Base-by-base conservation (phyloP, 495 filamentous ascomycete genomes). In the Delitschia confertaspora region DNA sequence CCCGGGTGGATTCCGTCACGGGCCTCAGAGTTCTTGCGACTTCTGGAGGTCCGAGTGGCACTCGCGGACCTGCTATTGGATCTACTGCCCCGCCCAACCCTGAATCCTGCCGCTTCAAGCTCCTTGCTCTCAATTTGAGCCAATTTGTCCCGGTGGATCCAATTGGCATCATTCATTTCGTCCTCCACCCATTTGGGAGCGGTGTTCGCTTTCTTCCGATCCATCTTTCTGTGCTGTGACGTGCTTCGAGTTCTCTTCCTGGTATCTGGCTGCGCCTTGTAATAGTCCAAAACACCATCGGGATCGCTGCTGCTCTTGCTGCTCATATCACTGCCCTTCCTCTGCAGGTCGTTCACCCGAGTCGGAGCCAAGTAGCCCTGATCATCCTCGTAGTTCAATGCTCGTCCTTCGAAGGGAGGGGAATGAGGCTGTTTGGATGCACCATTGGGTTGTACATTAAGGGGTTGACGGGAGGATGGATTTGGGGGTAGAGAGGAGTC, bases 111-210 rank as follows among this genome's bases (percentile, higher is more conserved):
- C 57, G 85, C 85, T 54, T 93, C 85, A 49, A 95, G 69, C 61
- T 98, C 91, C 62, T 86, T 74, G 56, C 73, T 95, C 68, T 98
- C 91, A 53, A 98, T 98, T 58, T 77, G 74, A 23, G 86, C 88
- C 33, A 98, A 65, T 64, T 96, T 98, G 63, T 98, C 91, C 17
- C 91, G 74, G 60, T 98, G 88, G 45, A 98, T 96, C 91, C 91
- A 96, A 60, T 81, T 78, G 34, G 81, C 81, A 49, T 72, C 69
- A 27, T 83, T 79, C 21, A 70, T 41, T 27, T 56, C 51, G 4
- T 21, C 36, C 11, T 55, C 30, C 3, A 10, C 34, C 45, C 47
- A 44, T 19, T 25, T 37, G 0, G 43, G 17, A 6, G 37, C 38
- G 4, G 23, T 17, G 3, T 3, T 13, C 6, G 9, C 13, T 21